Evolutionary conservation across 2,329 filamentous ascomycete genomes (phyloP), one percentile per base, ranked within the genome.

Genomic region (Cladophialophora psammophila): DNA sequence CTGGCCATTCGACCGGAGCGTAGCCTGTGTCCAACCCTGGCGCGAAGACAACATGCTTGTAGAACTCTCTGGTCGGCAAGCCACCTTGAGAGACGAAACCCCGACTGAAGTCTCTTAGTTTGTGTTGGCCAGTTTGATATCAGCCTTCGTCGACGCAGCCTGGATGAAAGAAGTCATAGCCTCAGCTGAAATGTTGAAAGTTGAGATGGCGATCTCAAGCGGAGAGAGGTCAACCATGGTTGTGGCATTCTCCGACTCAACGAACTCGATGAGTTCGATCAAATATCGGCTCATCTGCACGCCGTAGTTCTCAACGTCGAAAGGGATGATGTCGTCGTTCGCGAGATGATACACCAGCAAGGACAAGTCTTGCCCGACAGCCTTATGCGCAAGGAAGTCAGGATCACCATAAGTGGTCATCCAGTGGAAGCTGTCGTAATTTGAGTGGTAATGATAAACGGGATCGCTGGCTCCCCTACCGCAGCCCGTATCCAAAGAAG

Each of bases 381-480:
- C 82, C 7, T 79, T 78, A 70, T 86, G 84, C 1, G 80, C 79
- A 54, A 78, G 74, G 72, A 84, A 86, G 2, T 80, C 83, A 0
- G 82, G 82, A 70, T 86, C 84, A 5, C 82, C 84, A 64, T 80
- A 85, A 0, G 76, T 81, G 0, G 75, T 71, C 83, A 86, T 85
- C 84, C 84, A 86, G 65, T 82, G 79, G 67, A 83, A 84, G 36
- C 77, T 75, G 68, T 84, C 75, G 75, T 84, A 84, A 71, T 79
- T 78, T 34, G 78, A 80, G 70, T 84, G 82, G 71, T 84, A 84
- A 35, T 78, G 82, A 63, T 83, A 84, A 8, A 84, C 73, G 0
- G 82, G 78, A 53, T 81, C 80, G 1, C 74, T 72, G 2, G 76
- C 74, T 4, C 78, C 78, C 2, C 71, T 73, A 5, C 75, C 76